Base-by-base conservation (phyloP, 805 yeast species). In the Spencermartinsiella europaea region DNA sequence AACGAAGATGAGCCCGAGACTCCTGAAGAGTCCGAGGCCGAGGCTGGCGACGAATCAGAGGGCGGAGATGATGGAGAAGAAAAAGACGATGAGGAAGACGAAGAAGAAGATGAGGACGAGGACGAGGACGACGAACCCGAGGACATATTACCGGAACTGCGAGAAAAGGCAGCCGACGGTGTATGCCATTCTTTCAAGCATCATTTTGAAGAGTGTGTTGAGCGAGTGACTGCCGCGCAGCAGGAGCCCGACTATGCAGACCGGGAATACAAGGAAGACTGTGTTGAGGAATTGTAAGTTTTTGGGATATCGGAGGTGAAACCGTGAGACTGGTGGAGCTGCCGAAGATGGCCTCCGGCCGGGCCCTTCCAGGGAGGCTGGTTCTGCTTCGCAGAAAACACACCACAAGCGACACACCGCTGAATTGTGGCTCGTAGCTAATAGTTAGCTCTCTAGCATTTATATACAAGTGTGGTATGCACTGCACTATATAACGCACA, bases 161-260 rank as follows among this genome's bases (percentile, higher is more conserved):
- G 73, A 62, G 83, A 70, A 56, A 88, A 83, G 64, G 88, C 95
- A 69, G 69, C 79, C 43, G 74, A 79, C 53, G 75, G 84, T 42
- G 75, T 78, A 44, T 85, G 95, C 70, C 74, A 81, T 59, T 80
- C 80, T 55, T 76, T 76, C 67, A 78, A 79, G 61, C 96, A 90
- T 72, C 97, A 90, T 72, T 89, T 83, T 72, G 81, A 85, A 53
- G 96, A 90, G 71, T 91, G 99, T 78, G 81, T 81, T 50, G 97
- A 86, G 72, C 88, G 97, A 75, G 98, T 91, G 55, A 81, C 93
- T 55, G 79, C 82, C 67, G 95, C 81, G 60, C 77, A 75, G 74
- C 87, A 89, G 72, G 90, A 86, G 64, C 84, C 78, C 57, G 95
- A 74, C 59, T 90, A 91, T 67, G 96, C 71, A 22, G 82, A 84